Evolutionary conservation across 2,329 filamentous ascomycete species (phyloP), one percentile per base, ranked within the genome.

Genomic region (Fusarium udum): DNA sequence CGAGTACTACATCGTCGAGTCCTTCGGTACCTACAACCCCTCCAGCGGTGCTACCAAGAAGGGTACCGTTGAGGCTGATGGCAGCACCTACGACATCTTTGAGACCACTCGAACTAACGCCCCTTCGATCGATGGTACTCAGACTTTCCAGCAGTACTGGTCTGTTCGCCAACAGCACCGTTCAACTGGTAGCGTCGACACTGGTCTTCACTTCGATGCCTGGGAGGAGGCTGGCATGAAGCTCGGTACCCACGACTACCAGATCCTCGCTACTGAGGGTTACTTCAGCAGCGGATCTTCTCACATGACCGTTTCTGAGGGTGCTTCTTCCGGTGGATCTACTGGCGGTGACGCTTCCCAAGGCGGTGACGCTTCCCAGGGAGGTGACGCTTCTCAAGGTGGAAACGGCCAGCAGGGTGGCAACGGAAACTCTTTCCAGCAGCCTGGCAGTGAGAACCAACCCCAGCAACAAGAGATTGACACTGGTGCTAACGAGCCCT

Each of bases 231-330:
- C 79, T n/a, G 87, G 87, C 11, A 78, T 88, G 80, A 82, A 79
- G 37, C 76, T 89, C 16, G 88, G 87, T 6, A 82, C 76, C 15
- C 82, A 84, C 71, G 82, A 89, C 78, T 89, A 89, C 79, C 84
- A 86, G 82, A 87, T 89, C 61, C 79, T 89, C 22, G 87, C 87
- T 12, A 86, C 85, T 3, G 87, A 89, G 78, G 87, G 86, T 16
- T 88, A 88, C 78, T 79, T 82, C 65, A 87, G 86, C 80, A 84
- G 80, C 64, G 87, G 87, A 6, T 82, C 80, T 57, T 82, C 87
- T 42, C 79, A 76, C 57, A 87, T 88, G 64, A 87, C 82, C 37
- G 85, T 87, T 15, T 74, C 72, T 22, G 69, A 66, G 51, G 64
- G 56, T 6, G 49, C 42, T 46, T 46, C 64, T 67, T 67, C 64